phyloP scores from a whole-genome alignment of 2,329 filamentous ascomycete genomes.

The Taxawa tesnikishii region DNA sequence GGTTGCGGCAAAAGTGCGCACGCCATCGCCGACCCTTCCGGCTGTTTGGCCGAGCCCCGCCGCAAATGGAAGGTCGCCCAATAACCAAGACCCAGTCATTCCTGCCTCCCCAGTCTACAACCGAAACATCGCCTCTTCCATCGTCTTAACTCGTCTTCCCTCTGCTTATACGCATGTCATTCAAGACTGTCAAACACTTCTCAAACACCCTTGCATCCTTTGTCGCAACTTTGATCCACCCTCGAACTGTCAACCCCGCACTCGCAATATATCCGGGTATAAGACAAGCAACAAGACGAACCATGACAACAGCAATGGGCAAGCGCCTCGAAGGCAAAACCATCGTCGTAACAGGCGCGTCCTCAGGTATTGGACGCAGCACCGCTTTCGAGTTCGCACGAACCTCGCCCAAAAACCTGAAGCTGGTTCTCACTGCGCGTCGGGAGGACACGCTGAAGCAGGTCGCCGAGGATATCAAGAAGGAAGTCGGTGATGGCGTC shows the following conservation, averaged over 20 bases:
- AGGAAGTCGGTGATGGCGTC: constrained; percentile 67
- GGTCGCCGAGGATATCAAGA: constrained; percentile 62
- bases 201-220: too few species aligned
- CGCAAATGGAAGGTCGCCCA: too few species aligned
- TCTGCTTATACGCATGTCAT: too few species aligned
- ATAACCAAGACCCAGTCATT: too few species aligned
- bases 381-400: constrained; percentile 88
- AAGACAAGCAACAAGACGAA: constrained; percentile 19
- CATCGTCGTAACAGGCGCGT: constrained; percentile 81
- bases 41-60: too few species aligned
- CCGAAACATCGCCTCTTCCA: too few species aligned
- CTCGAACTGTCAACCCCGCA: not conserved
- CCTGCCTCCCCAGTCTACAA: too few species aligned
- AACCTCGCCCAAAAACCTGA: constrained; percentile 65
- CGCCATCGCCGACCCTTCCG: too few species aligned
- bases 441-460: constrained; percentile 66
- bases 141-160: too few species aligned
- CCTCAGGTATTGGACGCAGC: constrained; percentile 75
- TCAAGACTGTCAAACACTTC: too few species aligned
- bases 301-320: constrained; percentile 56
- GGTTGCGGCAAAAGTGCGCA: too few species aligned
- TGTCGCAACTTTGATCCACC: too few species aligned
- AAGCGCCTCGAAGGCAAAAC: constrained; percentile 91
- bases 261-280: not conserved
- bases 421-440: constrained; percentile 79